Conservation (phyloP, 1,284 basidiomycete genomes). For the Fomitiporia mediterranea region DNA sequence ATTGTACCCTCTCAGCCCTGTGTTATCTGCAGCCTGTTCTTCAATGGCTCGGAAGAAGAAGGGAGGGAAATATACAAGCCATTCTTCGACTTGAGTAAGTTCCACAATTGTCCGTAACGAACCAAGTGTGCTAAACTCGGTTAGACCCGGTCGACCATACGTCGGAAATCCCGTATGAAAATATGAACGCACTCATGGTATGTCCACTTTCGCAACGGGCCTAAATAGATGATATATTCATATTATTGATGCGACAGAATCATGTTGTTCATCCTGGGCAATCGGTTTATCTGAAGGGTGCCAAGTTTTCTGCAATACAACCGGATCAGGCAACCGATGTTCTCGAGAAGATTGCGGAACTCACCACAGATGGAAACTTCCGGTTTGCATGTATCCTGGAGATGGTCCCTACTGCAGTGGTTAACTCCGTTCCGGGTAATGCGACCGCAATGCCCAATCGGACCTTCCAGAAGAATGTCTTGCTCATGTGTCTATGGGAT, state of each 20-base stretch:
- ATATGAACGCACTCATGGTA: conserved; percentile 15
- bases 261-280: not conserved
- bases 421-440: conserved; percentile 34
- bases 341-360: conserved; percentile 8
- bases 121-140: not conserved
- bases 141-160: conserved; percentile 14
- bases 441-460: conserved; percentile 36
- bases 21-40: conserved; percentile 37
- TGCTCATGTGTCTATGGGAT: conserved; percentile 35
- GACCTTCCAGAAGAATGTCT: conserved; percentile 28
- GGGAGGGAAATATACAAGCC: conserved; percentile 41
- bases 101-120: not conserved
- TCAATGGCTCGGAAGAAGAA: conserved; percentile 46
- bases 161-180: conserved; percentile 18
- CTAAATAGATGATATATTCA: no score
- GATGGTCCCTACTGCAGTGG: conserved; percentile 37
- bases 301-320: conserved; percentile 3
- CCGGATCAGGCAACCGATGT: conserved; percentile 1
- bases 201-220: no score
- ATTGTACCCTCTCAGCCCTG: conserved; percentile 32
- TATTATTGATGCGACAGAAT: conserved; percentile 8
- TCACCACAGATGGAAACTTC: not conserved
- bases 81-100: conserved; percentile 25
- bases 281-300: conserved; percentile 24
- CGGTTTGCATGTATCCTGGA: conserved; percentile 30